Evolutionary conservation across 2,329 filamentous ascomycete species (phyloP).

Genomic region (Claviceps monticola): DNA sequence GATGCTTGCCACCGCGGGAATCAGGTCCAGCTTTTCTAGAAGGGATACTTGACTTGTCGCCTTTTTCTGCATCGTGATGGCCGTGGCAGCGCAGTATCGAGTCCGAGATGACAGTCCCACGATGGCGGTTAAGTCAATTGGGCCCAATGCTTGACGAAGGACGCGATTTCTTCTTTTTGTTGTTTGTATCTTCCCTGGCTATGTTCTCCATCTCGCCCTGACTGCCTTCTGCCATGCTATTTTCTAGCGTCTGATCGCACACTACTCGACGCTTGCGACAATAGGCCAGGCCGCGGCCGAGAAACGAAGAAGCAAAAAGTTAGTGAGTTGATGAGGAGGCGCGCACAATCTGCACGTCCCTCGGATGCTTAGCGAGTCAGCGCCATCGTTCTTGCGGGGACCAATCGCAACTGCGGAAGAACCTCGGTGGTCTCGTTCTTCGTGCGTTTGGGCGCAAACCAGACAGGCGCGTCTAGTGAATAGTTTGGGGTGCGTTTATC

Average conservation of each 20-base stretch:
- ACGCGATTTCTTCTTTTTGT: not conserved
- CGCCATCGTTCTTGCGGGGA: too few species aligned
- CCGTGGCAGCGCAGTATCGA: too few species aligned
- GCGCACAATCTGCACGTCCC: not conserved
- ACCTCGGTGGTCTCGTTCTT: too few species aligned
- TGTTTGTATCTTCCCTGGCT: not conserved
- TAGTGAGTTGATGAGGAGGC: too few species aligned
- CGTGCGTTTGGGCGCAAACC: too few species aligned
- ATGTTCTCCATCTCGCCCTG: not conserved
- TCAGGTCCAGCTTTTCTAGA: conserved; percentile 7
- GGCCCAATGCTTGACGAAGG: too few species aligned
- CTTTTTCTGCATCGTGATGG: not conserved
- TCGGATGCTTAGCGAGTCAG: not conserved
- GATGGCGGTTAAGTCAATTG: not conserved
- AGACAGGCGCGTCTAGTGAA: too few species aligned
- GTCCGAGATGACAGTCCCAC: not conserved
- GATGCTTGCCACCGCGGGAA: conserved; percentile 8
- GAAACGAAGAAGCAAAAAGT: too few species aligned
- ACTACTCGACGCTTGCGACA: too few species aligned
- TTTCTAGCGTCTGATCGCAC: not conserved
- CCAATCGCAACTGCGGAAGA: too few species aligned
- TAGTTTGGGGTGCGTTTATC: too few species aligned
- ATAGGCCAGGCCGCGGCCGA: too few species aligned
- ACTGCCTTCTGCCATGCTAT: not conserved
- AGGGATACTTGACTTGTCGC: conserved; percentile 5